phyloP scores from a whole-genome alignment of 495 filamentous ascomycete genomes.

The Hypoxylon crocopeplum region DNA sequence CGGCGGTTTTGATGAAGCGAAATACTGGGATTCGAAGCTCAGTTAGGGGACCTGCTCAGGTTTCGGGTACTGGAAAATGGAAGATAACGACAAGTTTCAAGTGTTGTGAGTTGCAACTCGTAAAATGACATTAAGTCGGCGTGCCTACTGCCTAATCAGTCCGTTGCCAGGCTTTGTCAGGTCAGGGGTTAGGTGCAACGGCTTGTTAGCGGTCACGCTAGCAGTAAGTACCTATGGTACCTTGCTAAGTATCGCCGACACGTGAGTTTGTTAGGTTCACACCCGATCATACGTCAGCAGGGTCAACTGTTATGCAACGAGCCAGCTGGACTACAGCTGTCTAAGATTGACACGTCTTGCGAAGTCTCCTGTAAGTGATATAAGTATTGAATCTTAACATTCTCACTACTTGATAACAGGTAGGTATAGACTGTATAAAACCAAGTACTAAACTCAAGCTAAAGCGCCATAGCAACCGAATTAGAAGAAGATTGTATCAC shows the following conservation, averaged over 20 bases:
- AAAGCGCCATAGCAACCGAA: no score
- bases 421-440: no score
- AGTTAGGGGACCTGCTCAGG: slow-evolving; percentile 2
- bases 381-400: neutral
- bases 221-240: neutral
- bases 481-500: no score
- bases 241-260: slow-evolving; percentile 4
- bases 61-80: neutral
- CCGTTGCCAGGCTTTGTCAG: slow-evolving; percentile 12
- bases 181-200: neutral
- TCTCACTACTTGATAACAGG: no score
- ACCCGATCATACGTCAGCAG: neutral
- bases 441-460: no score
- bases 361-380: no score
- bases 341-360: neutral
- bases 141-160: neutral
- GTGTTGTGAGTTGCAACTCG: slow-evolving; percentile 9
- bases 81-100: slow-evolving; percentile 2
- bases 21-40: neutral
- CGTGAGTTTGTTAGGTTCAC: slow-evolving; percentile 21
- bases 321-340: neutral
- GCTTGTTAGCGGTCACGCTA: slow-evolving; percentile 1
- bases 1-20: slow-evolving; percentile 22
- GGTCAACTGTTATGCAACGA: slow-evolving; percentile 1
- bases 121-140: neutral